Evolutionary conservation across 148 eudicot species (phyloP), one percentile per base, ranked within the genome.

Genomic region (Pouteria glomerata): DNA sequence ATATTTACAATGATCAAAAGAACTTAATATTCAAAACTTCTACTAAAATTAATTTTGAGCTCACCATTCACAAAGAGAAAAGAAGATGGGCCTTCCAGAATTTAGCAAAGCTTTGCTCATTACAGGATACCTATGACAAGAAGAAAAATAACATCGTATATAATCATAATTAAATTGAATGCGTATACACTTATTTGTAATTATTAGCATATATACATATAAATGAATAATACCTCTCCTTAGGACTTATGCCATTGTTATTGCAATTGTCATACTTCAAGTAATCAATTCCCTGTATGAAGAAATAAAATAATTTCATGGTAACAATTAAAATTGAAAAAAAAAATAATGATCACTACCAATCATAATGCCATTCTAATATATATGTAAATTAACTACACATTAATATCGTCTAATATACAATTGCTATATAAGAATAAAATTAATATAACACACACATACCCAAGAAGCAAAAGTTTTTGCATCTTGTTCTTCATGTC

Each of bases 401-500:
- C n/a, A n/a, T n/a, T 39, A 39, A 39, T 4, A 39, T 39, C 37
- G 12, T 30, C 3, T 31, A 67, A 19, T 26, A 2, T 29, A 47
- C 4, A 1, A 18, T 19, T 13, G 5, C 23, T 24, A n/a, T 15
- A 31, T 3, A 2, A 59, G 27, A 16, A 3, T 19, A 50, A 50
- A 7, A 3, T 50, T 2, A 16, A 5, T 7, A 12, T 6, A 8
- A 12, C 44, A 14, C 16, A 21, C 8, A 39, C 39, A 31, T 68
- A 92, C 98, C 98, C 98, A 92, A 16, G 88, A 80, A 27, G 98
- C 98, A 77, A 92, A 92, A 18, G 93, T 90, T 70, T 81, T 81
- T 18, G 98, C 98, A 73, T 92, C 98, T 66, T 85, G 86, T 68
- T 86, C 87, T 50, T 92, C 98, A 66, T 86, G 59, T 29, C 91